Base-by-base conservation (phyloP, 352 stramenopile species). In the Phytophthora nicotianae region DNA sequence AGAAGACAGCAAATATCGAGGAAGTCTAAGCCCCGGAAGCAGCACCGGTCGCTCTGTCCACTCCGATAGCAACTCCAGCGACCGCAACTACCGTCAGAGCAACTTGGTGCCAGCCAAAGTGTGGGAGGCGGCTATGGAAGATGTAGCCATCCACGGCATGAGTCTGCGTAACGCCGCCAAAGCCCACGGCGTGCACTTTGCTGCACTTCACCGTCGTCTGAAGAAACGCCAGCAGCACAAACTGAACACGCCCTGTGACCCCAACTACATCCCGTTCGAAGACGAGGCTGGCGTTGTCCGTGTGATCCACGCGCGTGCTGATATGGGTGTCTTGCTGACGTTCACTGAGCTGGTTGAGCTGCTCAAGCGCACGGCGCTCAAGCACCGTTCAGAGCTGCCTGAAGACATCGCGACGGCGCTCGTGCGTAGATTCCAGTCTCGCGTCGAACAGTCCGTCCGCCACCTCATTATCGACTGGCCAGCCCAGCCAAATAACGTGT, bases 281-380 rank as follows among this genome's bases (percentile, higher is more conserved):
- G 85, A 93, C 56, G 82, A 89, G 65, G 74, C 77, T 26, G 81
- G 81, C 0, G 70, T 91, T 14, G 73, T 93, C 27, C 79, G 82
- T 32, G 84, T 93, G 6, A 83, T 91, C 24, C 74, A 85, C 35
- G 77, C 85, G 5, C 81, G 81, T 7, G 82, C 82, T 9, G 79
- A 90, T n/a, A 70, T 91, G 21, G 82, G 85, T 11, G 68, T 93
- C 9, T 53, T 89, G 24, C 83, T 91, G 77, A 84, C 63, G 8
- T 89, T 86, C 43, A 81, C 81, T 0, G 82, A 93, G 26, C 57
- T 91, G 42, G 75, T 80, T 23, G 75, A 90, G n/a, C 50, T 93
- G 19, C 59, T 90, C 8, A 69, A 86, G 19, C 80, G 79, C 7
- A 77, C 78, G 5, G 72, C 82, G n/a, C 58, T 83, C 32, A 90